Conservation (phyloP, 148 eudicot species). For the Polygonum maritimum region DNA sequence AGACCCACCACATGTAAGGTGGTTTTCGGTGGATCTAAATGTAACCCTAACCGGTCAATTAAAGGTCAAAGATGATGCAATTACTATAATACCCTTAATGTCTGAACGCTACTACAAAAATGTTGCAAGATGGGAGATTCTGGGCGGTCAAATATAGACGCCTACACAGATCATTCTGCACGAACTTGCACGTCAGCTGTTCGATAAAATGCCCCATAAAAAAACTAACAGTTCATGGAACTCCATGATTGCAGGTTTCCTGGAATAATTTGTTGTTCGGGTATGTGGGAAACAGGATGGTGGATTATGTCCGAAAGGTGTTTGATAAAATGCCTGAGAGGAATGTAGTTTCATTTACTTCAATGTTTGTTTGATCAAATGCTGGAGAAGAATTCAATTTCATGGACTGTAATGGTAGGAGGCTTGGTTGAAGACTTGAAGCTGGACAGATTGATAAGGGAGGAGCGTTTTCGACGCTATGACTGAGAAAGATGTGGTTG, state of each 20-base stretch:
- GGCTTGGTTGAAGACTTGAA: conserved; percentile 32
- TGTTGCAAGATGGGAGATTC: neutral
- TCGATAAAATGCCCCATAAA: conserved; percentile 22
- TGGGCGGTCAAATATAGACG: neutral
- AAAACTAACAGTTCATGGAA: conserved; percentile 31
- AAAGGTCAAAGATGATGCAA: neutral
- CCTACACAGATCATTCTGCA: conserved; percentile 1
- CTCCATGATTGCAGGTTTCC: conserved; percentile 25
- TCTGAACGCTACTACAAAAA: conserved; percentile 7
- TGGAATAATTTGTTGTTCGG: conserved; percentile 41
- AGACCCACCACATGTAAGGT: neutral
- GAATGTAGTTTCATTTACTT: conserved; percentile 38
- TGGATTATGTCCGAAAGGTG: conserved; percentile 29
- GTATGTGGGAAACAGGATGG: conserved; percentile 32
- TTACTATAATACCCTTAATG: neutral
- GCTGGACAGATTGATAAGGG: conserved; percentile 26
- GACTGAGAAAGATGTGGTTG: conserved; percentile 40
- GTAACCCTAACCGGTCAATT: neutral
- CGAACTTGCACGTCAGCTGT: conserved; percentile 14
- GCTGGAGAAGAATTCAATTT: conserved; percentile 36
- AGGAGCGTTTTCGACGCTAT: conserved; percentile 30
- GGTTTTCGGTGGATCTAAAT: neutral
- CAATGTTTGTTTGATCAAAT: conserved; percentile 33
- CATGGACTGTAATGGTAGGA: conserved; percentile 42
- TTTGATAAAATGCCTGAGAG: conserved; percentile 36